phyloP scores from a whole-genome alignment of 345 rosid species.

The Brassica carinata region DNA sequence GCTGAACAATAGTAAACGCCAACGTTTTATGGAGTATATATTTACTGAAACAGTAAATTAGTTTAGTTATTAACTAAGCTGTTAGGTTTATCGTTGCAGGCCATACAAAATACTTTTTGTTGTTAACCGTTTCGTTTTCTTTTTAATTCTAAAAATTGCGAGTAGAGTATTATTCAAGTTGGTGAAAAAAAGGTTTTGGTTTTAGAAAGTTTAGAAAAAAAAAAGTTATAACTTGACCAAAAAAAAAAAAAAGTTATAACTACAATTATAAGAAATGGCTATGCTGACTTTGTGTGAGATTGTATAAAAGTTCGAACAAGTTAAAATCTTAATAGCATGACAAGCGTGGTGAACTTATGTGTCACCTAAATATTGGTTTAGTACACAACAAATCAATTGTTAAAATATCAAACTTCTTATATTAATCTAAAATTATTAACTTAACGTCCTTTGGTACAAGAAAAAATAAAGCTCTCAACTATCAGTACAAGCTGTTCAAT shows the following conservation, averaged over 20 bases:
- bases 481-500: constrained; percentile 11
- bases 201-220: not conserved
- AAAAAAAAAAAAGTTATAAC: not conserved
- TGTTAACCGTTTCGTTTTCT: not conserved
- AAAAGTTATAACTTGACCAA: not conserved
- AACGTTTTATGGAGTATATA: not conserved
- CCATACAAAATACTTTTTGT: not conserved
- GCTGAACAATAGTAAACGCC: constrained; percentile 3
- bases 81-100: not conserved
- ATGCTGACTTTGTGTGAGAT: not conserved
- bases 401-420: not conserved
- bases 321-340: not conserved
- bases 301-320: not conserved
- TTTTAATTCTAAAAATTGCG: not conserved
- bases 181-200: not conserved
- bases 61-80: not conserved
- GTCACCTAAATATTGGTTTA: not conserved
- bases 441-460: not conserved
- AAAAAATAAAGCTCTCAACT: not conserved
- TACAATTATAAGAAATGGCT: not conserved
- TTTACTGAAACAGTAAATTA: not conserved
- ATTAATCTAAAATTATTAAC: not conserved
- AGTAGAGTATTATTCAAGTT: not conserved
- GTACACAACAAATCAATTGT: not conserved
- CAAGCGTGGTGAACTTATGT: not conserved